Conservation (phyloP, 345 rosid species). For the Bruguiera parviflora region DNA sequence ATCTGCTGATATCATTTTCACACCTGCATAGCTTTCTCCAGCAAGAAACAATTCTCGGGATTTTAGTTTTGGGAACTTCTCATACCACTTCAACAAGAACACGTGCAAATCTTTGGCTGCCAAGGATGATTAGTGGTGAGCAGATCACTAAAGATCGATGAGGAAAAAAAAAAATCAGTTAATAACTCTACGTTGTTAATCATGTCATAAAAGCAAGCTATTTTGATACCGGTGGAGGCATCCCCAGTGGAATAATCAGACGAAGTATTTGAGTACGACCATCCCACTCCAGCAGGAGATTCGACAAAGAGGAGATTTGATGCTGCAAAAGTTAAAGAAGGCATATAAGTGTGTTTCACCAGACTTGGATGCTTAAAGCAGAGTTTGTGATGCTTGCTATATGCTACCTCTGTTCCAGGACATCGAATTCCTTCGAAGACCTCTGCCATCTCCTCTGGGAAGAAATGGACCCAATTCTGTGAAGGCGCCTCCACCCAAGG, state of each 20-base stretch:
- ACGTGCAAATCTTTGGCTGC: conserved; percentile 69
- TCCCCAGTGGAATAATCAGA: conserved; percentile 73
- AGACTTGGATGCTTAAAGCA: background rate
- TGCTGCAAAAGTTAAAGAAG: conserved; percentile 36
- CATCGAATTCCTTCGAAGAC: conserved; percentile 72
- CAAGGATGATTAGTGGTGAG: conserved; percentile 13
- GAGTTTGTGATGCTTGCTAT: background rate
- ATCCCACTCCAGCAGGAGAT: conserved; percentile 96
- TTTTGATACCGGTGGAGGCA: conserved; percentile 54
- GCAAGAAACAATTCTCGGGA: conserved; percentile 64
- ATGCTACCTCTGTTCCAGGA: conserved; percentile 86
- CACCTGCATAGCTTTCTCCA: conserved; percentile 97
- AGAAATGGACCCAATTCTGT: conserved; percentile 95
- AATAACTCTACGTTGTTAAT: no score
- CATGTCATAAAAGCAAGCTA: no score
- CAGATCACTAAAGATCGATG: conserved; percentile 1
- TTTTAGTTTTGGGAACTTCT: conserved; percentile 73
- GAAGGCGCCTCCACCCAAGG: conserved; percentile 93
- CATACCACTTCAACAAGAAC: conserved; percentile 73
- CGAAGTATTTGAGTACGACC: conserved; percentile 84
- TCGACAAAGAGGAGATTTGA: conserved; percentile 90
- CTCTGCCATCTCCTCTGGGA: conserved; percentile 72
- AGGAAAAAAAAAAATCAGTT: no score
- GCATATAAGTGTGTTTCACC: background rate
- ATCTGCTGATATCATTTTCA: background rate